Percentiles rank a stretch among this genome's conserved stretches.
phyloP scores from a whole-genome alignment of 305 asterid genomes.

The Petunia hybrid region DNA sequence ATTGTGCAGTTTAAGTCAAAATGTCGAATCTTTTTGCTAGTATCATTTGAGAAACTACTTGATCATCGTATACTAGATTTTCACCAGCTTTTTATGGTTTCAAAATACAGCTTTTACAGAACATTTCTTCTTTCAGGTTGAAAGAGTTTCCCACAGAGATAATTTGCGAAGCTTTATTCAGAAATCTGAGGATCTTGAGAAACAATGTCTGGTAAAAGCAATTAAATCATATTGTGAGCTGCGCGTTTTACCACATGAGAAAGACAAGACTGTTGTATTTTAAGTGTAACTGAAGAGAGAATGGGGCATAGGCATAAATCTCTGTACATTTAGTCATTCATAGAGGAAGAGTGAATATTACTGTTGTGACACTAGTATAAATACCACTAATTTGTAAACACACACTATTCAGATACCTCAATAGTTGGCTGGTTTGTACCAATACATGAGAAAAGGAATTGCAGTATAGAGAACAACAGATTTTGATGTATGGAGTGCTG shows the following conservation, averaged over 20 bases:
- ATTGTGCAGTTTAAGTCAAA: too few species aligned
- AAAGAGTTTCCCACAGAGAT: slow-evolving; percentile 87
- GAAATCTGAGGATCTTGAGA: slow-evolving; percentile 93
- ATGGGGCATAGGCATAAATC: background rate
- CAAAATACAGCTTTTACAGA: background rate
- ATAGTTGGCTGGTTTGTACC: slow-evolving; percentile 26
- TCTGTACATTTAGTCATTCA: background rate
- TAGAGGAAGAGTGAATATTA: background rate
- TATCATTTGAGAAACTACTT: background rate
- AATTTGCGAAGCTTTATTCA: slow-evolving; percentile 72
- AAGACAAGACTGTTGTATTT: slow-evolving; percentile 83
- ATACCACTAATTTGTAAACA: background rate
- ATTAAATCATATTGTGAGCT: slow-evolving; percentile 87
- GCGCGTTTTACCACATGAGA: slow-evolving; percentile 79
- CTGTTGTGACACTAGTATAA: background rate
- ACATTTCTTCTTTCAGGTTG: slow-evolving; percentile 63
- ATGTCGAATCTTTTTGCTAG: too few species aligned
- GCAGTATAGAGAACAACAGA: background rate
- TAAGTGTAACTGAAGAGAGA: slow-evolving; percentile 35
- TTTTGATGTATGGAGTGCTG: background rate
- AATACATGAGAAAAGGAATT: background rate
- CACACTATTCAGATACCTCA: background rate
- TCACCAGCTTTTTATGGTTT: background rate
- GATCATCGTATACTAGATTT: background rate
- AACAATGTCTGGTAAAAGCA: slow-evolving; percentile 89